Evolutionary conservation across 441 rosid genomes (phyloP).

Genomic region (Erodium texanum): DNA sequence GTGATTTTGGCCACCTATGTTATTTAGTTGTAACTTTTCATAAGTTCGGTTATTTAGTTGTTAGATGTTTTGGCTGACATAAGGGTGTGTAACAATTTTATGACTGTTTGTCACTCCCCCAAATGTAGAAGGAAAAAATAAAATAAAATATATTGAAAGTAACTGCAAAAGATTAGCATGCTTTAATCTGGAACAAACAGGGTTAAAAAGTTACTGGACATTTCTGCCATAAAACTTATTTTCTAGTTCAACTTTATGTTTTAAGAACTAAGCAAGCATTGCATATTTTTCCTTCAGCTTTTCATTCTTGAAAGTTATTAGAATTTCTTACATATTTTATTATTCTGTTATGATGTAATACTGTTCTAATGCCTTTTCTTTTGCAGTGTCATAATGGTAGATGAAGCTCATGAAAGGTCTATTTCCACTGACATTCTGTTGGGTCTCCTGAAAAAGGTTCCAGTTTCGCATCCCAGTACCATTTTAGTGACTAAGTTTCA

Average conservation of each 20-base stretch:
- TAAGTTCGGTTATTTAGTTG: too few species aligned
- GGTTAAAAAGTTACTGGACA: background rate
- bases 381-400: conserved; percentile 87
- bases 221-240: background rate
- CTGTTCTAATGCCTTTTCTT: background rate
- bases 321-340: background rate
- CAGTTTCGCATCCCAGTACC: background rate
- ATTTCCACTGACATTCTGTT: conserved; percentile 87
- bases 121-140: too few species aligned
- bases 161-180: conserved; percentile 6
- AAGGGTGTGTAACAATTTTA: too few species aligned
- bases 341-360: background rate
- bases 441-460: conserved; percentile 90
- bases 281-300: too few species aligned
- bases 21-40: too few species aligned
- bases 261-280: too few species aligned
- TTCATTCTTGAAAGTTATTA: background rate
- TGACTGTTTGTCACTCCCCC: too few species aligned
- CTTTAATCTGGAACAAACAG: background rate
- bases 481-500: conserved; percentile 5
- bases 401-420: conserved; percentile 98
- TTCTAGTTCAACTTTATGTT: too few species aligned
- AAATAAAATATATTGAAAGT: too few species aligned
- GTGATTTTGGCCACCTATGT: too few species aligned
- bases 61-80: too few species aligned